Conservation (phyloP, 768 basidiomycete genomes). For the Boletus bicolor region DNA sequence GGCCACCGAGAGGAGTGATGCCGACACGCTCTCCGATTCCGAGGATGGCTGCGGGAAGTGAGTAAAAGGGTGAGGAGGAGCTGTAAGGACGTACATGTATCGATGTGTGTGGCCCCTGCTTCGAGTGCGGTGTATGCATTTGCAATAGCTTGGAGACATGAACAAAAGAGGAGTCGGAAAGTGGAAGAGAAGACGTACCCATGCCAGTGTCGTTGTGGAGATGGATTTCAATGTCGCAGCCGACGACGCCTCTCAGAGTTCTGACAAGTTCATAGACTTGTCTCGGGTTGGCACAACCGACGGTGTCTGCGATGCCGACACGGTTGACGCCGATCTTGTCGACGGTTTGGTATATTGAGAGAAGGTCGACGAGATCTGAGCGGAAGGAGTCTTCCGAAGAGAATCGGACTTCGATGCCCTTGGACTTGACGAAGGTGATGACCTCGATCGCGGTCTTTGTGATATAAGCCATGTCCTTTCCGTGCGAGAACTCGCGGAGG, state of each 20-base stretch:
- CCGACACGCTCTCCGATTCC: conserved; percentile 99
- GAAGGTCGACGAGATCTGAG: conserved; percentile 96
- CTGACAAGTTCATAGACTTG: conserved; percentile 98
- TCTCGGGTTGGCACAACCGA: conserved; percentile 97
- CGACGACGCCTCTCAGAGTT: conserved; percentile 93
- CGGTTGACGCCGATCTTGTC: conserved; percentile 99
- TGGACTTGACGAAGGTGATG: conserved; percentile 99
- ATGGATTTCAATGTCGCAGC: conserved; percentile 97
- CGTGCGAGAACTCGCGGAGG: conserved; percentile 99
- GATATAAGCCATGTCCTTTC: conserved; percentile 99
- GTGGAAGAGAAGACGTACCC: conserved; percentile 47
- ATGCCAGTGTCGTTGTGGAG: conserved; percentile 98
- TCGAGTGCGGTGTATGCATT: conserved; percentile 98
- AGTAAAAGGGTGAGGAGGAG: neutral
- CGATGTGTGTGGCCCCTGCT: conserved; percentile 98
- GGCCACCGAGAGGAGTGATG: conserved; percentile 95
- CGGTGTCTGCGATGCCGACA: conserved; percentile 98
- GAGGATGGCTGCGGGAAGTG: conserved; percentile 62
- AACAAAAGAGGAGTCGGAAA: neutral
- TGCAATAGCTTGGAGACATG: conserved; percentile 68
- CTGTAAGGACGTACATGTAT: conserved; percentile 71
- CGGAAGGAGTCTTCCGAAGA: conserved; percentile 99
- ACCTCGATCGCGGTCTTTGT: conserved; percentile 99
- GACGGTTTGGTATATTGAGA: conserved; percentile 98
- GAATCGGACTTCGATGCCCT: conserved; percentile 99